These are phyloP conservation scores for Rubroshorea leprosula DNA, from an alignment of 345 rosid genomes.

Conservation along the genomic window DNA sequence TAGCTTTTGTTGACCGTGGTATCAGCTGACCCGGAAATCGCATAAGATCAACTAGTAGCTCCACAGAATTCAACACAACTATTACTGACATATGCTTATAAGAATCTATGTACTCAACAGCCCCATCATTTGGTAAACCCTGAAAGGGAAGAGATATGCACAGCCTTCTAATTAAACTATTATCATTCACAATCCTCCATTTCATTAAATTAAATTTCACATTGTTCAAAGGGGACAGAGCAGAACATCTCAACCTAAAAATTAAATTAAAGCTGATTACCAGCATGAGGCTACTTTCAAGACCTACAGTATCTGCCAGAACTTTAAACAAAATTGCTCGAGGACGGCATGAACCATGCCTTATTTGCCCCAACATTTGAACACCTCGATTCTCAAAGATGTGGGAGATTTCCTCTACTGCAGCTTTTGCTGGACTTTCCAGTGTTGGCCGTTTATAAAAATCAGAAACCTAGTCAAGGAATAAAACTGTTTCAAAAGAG, in stretches of 20 bases:
- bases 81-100: conserved; percentile 86
- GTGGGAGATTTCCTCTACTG: conserved; percentile 55
- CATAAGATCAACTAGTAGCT: conserved; percentile 93
- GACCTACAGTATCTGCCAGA: conserved; percentile 90
- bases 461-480: conserved; percentile 64
- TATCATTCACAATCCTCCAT: background rate
- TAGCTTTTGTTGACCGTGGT: conserved; percentile 76
- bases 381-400: conserved; percentile 65
- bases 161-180: conserved; percentile 12
- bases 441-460: conserved; percentile 68
- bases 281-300: conserved; percentile 88
- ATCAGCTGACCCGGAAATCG: conserved; percentile 93
- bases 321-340: conserved; percentile 94
- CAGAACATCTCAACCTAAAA: too few relatives aligned
- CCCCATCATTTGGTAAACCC: conserved; percentile 96
- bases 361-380: conserved; percentile 93
- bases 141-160: conserved; percentile 21
- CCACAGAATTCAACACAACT: conserved; percentile 75
- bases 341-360: conserved; percentile 83
- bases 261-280: conserved; percentile 39
- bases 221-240: background rate
- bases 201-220: background rate
- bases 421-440: conserved; percentile 82
- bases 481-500: conserved; percentile 6
- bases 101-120: conserved; percentile 68